Base-by-base conservation (phyloP, 2,329 filamentous ascomycete species). In the Arthrobotrys entomopaga region DNA sequence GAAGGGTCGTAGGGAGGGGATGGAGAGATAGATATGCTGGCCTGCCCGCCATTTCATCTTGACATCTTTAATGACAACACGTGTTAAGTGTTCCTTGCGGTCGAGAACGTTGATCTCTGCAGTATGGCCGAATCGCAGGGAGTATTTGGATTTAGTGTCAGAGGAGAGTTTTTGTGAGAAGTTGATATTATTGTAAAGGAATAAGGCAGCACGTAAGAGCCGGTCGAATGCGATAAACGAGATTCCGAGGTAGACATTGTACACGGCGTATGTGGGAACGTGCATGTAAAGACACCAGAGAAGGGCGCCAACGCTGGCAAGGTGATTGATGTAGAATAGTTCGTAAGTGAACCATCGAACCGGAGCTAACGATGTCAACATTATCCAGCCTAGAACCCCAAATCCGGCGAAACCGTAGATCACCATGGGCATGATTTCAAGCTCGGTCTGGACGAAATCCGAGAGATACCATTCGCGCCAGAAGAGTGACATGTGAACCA, bases 21-120 rank as follows among this genome's bases (percentile, higher is more conserved):
- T 96, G 60, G 94, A 89, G 19, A 98, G 85, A 80, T 97, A 98
- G 16, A 97, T 91, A 78, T 96, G 97, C 81, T 98, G 95, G 3
- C 94, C 95, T 0, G 94, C 93, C 80, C 88, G 90, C 94, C 94
- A 98, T 76, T 88, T 89, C 86, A 96, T 91, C 81, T 94, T 92
- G 2, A 67, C 63, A 20, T 74, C 70, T 26, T 64, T 67, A 34
- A 74, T 64, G 1, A 74, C 24, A 2, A 74, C 70, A 11, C 70
- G 53, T 2, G 70, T 74, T 4, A 74, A n/a, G 24, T 74, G 52
- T 34, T 74, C 70, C 29, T 67, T 74, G 13, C 49, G 42, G 43
- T 74, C 70, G 15, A 74, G 46, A 26, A 74, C 67, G 8, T 74
- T 46, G 15, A 74, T 67, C 59, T 74, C 70, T 1, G 70, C 70